Evolutionary conservation across 768 basidiomycete genomes (phyloP), one percentile per base, ranked within the genome.

Genomic region (Lactarius trivialis): DNA sequence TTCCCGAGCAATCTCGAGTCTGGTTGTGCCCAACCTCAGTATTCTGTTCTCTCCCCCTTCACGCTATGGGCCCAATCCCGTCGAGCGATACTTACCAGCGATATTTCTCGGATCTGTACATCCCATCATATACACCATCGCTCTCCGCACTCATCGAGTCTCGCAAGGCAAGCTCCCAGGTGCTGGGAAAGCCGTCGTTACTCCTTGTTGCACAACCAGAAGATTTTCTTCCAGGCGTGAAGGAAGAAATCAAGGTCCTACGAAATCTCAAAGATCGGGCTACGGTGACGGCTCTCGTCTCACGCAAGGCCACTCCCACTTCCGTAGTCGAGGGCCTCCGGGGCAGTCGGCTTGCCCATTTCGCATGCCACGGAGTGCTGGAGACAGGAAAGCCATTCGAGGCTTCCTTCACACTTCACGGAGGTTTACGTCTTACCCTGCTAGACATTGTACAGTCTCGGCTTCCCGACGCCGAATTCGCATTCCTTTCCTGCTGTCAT

Each of bases 31-130:
- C 41, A 6, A 43, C 41, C 8, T 43, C 41, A 7, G 41, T 43
- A 8, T 43, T 43, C n/a, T 43, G 41, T 21, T 62, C 54, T 30
- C 60, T 65, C 32, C 64, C 64, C 7, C 33, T 65, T 9, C 64
- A 65, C 26, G 60, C 60, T 17, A 55, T 55, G 17, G 60, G 58
- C 4, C 59, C 52, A 30, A 21, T 48, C n/a, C 30, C 39, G 4
- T 36, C 59, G 3, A 28, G 48, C 9, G 3, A 19, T 43, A 7
- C 7, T 4, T 0, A 2, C 34, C n/a, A 14, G 43, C 43, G 19
- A 2, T 51, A 56, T 28, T 61, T 61, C 55, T 56, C 48, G 1
- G 60, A 56, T 37, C 1, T 56, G 0, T 61, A 43, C 7, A 43
- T 61, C 5, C 3, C 54, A 2, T 61, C 60, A 7, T 56, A 61